A percentile compares a stretch with the other conserved stretches of the same genome.
Conservation (phyloP, 2,329 filamentous ascomycete species). For the Seiridium unicorne region DNA sequence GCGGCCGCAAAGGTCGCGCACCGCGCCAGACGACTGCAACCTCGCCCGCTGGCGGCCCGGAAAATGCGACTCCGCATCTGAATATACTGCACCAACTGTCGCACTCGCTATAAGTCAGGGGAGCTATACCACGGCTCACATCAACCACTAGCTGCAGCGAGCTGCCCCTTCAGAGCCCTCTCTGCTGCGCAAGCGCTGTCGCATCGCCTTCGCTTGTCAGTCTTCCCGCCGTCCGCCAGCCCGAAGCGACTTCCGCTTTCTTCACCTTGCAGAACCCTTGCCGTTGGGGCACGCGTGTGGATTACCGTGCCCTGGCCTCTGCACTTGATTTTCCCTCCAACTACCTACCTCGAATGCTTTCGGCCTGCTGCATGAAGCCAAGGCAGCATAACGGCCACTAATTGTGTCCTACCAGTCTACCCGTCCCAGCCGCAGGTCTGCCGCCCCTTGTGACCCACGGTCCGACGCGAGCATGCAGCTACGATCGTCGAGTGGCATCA, state of each 20-base stretch:
- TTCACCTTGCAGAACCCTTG: constrained; percentile 25
- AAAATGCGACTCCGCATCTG: not conserved
- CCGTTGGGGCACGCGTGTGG: not conserved
- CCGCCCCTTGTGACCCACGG: constrained; percentile 28
- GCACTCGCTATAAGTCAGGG: not conserved
- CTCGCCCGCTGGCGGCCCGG: not conserved
- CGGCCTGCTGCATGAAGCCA: constrained; percentile 8
- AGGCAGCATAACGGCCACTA: constrained; percentile 3
- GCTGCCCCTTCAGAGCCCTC: not conserved
- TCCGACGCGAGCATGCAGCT: constrained; percentile 30
- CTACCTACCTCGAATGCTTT: constrained; percentile 5
- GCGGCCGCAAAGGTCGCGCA: not conserved
- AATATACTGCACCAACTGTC: not conserved
- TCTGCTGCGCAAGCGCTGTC: constrained; percentile 9
- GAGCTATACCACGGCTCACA: not conserved
- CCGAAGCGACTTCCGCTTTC: constrained; percentile 21
- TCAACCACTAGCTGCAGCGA: not conserved
- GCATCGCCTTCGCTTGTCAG: constrained; percentile 3
- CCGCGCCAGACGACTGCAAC: not conserved
- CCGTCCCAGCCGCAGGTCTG: constrained; percentile 18
- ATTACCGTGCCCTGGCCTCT: not conserved
- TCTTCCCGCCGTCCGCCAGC: constrained; percentile 2
- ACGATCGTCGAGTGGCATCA: constrained; percentile 3
- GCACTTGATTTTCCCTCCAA: not conserved
- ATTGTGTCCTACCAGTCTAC: not conserved